A percentile compares a stretch with the other conserved stretches of the same genome.
Conservation (phyloP, 1,284 basidiomycete genomes). For the Ustilago curta region DNA sequence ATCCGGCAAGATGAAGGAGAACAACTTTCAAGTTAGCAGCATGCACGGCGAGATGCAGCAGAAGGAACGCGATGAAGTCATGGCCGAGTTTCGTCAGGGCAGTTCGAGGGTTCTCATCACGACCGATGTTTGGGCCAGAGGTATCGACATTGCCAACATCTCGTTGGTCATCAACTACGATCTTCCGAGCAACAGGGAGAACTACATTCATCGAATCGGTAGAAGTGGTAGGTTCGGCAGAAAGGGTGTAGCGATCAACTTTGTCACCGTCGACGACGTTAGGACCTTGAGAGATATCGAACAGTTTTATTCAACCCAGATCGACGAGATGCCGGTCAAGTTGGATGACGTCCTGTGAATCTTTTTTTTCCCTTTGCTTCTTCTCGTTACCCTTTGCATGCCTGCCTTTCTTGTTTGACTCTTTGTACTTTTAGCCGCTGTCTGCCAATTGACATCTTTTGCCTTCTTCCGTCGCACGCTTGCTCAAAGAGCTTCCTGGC, state of each 20-base stretch:
- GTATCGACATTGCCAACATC: slow-evolving; percentile 98
- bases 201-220: slow-evolving; percentile 98
- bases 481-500: too few relatives aligned
- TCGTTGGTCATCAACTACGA: slow-evolving; percentile 99
- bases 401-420: not conserved
- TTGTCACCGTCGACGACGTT: slow-evolving; percentile 78
- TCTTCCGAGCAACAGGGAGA: slow-evolving; percentile 80
- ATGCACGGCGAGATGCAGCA: slow-evolving; percentile 97
- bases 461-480: not conserved
- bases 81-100: slow-evolving; percentile 96
- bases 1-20: slow-evolving; percentile 95
- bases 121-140: slow-evolving; percentile 94
- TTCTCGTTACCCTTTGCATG: too few relatives aligned
- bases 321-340: slow-evolving; percentile 69
- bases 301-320: slow-evolving; percentile 65
- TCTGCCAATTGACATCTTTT: not conserved
- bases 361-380: not conserved
- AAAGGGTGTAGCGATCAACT: slow-evolving; percentile 77
- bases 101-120: slow-evolving; percentile 71
- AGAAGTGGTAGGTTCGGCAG: slow-evolving; percentile 93
- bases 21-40: slow-evolving; percentile 64
- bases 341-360: slow-evolving; percentile 66
- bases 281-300: slow-evolving; percentile 65
- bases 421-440: slow-evolving; percentile 22
- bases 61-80: slow-evolving; percentile 97